These are phyloP conservation scores for Magnusiomyces tetraspermus DNA, from an alignment of 1,139 yeast species.

Conservation along the genomic window DNA sequence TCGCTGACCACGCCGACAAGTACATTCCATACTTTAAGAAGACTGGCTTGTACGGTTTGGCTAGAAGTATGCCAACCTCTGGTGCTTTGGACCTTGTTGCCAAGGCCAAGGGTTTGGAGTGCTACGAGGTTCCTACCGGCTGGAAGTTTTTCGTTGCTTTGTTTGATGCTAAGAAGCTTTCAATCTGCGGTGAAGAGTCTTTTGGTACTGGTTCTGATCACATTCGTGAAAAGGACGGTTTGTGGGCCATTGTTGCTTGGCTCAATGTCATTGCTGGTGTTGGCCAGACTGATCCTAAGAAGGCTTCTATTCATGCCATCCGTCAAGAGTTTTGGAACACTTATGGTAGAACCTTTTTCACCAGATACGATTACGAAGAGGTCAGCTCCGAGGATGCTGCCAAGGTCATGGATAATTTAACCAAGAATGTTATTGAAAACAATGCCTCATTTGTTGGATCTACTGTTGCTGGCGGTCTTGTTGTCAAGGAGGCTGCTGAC, in stretches of 20 bases:
- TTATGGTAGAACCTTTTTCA: constrained; percentile 96
- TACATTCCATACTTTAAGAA: constrained; percentile 78
- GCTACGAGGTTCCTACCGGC: constrained; percentile 97
- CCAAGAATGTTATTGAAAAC: constrained; percentile 38
- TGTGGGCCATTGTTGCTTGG: constrained; percentile 98
- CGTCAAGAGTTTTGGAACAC: constrained; percentile 82
- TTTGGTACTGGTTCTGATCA: constrained; percentile 98
- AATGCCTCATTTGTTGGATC: constrained; percentile 39
- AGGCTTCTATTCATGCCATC: constrained; percentile 64
- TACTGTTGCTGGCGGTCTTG: constrained; percentile 38
- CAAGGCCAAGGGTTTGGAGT: constrained; percentile 56
- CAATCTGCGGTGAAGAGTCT: constrained; percentile 97
- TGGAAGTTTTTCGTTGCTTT: constrained; percentile 97
- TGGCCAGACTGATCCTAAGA: constrained; percentile 40
- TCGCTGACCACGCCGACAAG: constrained; percentile 80
- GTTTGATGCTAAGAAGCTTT: constrained; percentile 83
- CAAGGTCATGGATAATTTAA: constrained; percentile 53
- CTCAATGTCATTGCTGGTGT: constrained; percentile 84
- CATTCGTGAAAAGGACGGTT: constrained; percentile 93
- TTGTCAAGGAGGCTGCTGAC: constrained; percentile 71
- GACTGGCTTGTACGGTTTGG: constrained; percentile 83
- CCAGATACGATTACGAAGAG: constrained; percentile 90
- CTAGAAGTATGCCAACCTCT: constrained; percentile 98
- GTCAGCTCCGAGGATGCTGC: constrained; percentile 69
- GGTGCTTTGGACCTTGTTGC: constrained; percentile 93